Base-by-base conservation (phyloP, 306 rosid species). In the Cucurbita ficifolia region DNA sequence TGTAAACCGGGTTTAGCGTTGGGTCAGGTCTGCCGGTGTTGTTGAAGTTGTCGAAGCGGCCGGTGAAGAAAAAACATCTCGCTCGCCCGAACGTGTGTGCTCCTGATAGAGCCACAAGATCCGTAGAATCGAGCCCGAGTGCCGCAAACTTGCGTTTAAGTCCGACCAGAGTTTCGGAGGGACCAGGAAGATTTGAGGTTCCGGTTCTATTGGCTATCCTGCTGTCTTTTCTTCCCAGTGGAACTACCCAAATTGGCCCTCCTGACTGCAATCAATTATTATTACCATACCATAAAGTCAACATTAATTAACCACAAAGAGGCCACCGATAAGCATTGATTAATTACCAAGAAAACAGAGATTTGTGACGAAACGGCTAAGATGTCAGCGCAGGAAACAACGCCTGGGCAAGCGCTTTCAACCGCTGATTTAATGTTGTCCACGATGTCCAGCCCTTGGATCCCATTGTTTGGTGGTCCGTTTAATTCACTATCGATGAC, bases 341-440 rank as follows among this genome's bases (percentile, higher is more conserved):
- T 29, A 18, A 14, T 62, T 63, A 88, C 97, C 90, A 88, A 69
- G 22, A 86, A 77, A 5, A 87, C 89, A 4, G 89, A 89, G 21
- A 86, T 78, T 86, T 91, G 85, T 0, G 97, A 79, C 0, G 96
- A 92, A 67, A 24, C 39, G 17, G 91, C 89, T 40, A 88, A 82
- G 80, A 91, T 81, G 77, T 91, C 97, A 71, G 96, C 92, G 39
- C 96, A 91, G n/a, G 92, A 88, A 1, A 91, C 96, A 1, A 88
- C 69, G 5, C 85, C 83, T 1, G 86, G 78, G 70, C 97, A 91
- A 14, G 85, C 79, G 36, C 46, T 87, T 65, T 88, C 97, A 7
- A 87, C 22, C 35, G 87, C 80, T 6, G 80, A 74, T 64, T 91
- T 91, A 67, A 91, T 88, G 83, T 50, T 83, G 78, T 91, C 97